Evolutionary conservation across 768 basidiomycete genomes (phyloP), one percentile per base, ranked within the genome.

Genomic region (Boletus coccyginus): DNA sequence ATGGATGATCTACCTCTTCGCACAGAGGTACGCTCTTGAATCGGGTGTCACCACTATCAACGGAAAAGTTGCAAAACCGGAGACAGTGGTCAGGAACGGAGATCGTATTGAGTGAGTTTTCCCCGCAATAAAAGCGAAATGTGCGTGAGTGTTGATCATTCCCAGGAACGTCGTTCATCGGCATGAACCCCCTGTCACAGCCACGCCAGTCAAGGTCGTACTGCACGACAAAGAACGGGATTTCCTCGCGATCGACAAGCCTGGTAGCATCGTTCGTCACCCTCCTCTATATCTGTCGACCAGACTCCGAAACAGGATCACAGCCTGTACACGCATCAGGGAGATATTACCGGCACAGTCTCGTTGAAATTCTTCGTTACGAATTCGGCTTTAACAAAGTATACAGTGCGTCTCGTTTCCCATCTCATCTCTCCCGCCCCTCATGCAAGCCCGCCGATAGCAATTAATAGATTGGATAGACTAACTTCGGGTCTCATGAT

Each of bases 401-500:
- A 13, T 92, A 91, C 70, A 88, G 96, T 97, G 60, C 43, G 92
- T 81, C 33, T 53, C 52, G 32, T 56, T 38, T 41, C 50, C 40
- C 27, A 7, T 24, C 21, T 47, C 31, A 31, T 50, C 33, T 52
- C 33, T 3, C 14, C 12, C 9, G 14, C 52, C 6, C 40, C 44
- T 41, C 47, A 52, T 35, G 1, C 21, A 3, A 42, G 8, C 14
- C 29, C 47, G 10, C n/a, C 39, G 32, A 14, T 47, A 98, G 96
- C 96, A 56, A 89, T 94, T 21, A 99, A 98, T 68, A 83, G 97
- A 54, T 76, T 99, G 52, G 97, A 99, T 73, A 81, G 97, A 52
- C 77, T 98, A 29, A 98, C 97, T 0, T 94, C 92, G 0, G 97
- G 97, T 8, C 77, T 98, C 43, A 94, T 99, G 94, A 90, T 99